Base-by-base conservation (phyloP, 768 basidiomycete species). In the Trametes punicea region DNA sequence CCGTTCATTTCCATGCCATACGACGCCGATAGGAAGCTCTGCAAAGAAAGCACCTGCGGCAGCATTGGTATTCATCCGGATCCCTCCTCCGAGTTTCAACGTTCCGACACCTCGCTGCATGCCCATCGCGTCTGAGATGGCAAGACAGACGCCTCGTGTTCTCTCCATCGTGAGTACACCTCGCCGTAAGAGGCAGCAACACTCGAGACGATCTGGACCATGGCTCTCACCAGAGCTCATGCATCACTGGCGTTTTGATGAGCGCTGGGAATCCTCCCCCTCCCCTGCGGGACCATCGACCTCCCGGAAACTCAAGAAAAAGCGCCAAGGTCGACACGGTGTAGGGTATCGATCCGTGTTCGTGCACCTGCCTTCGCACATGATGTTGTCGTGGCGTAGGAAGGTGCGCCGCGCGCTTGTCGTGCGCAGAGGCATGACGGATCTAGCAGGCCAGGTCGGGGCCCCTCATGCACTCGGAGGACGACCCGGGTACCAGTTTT, bases 251-350 rank as follows among this genome's bases (percentile, higher is more conserved):
- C 34, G 52, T n/a, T 18, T 29, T 36, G 31, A 46, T 46, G 26
- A 18, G 34, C 42, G 34, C 44, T 20, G 44, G 4, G 31, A 7
- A 27, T 30, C 30, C 51, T 15, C 13, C n/a, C 33, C 47, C 51
- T 15, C 13, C n/a, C 33, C 47, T 36, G 44, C 34, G 25, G 44
- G 56, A 57, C 52, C 56, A 36, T 57, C 56, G 56, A n/a, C 45
- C 8, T 18, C 20, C n/a, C n/a, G n/a, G n/a, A n/a, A n/a, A n/a
- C n/a, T n/a, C 29, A 51, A 40, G 56, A 57, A 57, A 16, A 29
- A 15, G 29, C 34, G 36, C 50, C 50, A 51, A 51, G 49, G 36
- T 41, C 36, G 44, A 23, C 50, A 51, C 50, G 45, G 29, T 34
- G 49, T 40, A n/a, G n/a, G 29, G 39, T 46, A 13, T 20, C 45